Conservation (phyloP, 2,329 filamentous ascomycete species). For the Emmonsiellopsis sp. region DNA sequence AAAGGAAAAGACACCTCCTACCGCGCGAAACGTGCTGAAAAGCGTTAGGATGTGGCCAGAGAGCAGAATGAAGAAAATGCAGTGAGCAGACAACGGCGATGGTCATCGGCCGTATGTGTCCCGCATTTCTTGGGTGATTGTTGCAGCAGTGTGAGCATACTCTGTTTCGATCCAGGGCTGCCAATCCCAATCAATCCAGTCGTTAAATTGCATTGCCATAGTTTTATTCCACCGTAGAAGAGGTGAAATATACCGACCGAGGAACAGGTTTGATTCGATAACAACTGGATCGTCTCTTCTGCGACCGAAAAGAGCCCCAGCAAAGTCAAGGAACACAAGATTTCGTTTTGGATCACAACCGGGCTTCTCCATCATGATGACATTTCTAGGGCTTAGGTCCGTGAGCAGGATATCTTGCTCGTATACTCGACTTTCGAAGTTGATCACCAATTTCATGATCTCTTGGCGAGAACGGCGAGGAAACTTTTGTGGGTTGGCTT, state of each 20-base stretch:
- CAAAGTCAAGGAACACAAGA: slow-evolving; percentile 15
- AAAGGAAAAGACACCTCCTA: too few species aligned
- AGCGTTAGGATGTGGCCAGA: too few species aligned
- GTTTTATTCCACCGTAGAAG: slow-evolving; percentile 11
- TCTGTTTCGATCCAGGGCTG: slow-evolving; percentile 15
- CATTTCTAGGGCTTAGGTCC: slow-evolving; percentile 13
- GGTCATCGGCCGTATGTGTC: slow-evolving; percentile 1
- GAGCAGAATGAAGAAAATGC: too few species aligned
- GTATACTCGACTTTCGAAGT: slow-evolving; percentile 15
- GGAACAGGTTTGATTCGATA: slow-evolving; percentile 4
- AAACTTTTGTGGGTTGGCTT: slow-evolving; percentile 8
- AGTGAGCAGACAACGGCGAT: not conserved
- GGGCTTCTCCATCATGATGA: slow-evolving; percentile 9
- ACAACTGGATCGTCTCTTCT: slow-evolving; percentile 8
- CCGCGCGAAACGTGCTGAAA: too few species aligned
- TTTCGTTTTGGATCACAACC: not conserved
- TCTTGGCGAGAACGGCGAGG: slow-evolving; percentile 9
- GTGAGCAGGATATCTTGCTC: slow-evolving; percentile 9
- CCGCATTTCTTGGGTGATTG: slow-evolving; percentile 14
- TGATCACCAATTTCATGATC: slow-evolving; percentile 15
- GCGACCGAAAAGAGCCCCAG: slow-evolving; percentile 11
- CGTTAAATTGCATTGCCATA: slow-evolving; percentile 5
- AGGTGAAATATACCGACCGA: slow-evolving; percentile 15
- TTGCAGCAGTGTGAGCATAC: slow-evolving; percentile 13
- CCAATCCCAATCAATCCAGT: slow-evolving; percentile 19